Evolutionary conservation across 176 grass and related monocot species (phyloP).

Genomic region (Aegilops longissima): DNA sequence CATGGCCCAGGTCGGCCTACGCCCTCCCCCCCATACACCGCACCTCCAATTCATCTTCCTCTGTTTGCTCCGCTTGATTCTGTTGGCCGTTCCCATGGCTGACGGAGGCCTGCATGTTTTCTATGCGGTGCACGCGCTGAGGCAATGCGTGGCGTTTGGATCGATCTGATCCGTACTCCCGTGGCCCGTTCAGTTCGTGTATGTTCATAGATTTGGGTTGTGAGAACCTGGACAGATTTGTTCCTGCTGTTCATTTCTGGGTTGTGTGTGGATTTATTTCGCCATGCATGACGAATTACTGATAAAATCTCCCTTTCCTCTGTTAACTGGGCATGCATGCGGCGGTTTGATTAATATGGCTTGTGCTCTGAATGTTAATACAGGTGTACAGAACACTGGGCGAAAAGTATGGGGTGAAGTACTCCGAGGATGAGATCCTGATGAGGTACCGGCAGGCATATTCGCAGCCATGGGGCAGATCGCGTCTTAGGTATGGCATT

Average conservation of each 20-base stretch:
- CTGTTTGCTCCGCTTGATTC: background rate
- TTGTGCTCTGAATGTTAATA: constrained; percentile 16
- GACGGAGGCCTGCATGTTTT: background rate
- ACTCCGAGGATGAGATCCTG: constrained; percentile 89
- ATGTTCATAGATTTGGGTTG: background rate
- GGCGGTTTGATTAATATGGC: background rate
- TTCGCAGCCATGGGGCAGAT: constrained; percentile 86
- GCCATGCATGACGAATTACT: background rate
- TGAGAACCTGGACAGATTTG: constrained; percentile 5
- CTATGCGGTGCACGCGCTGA: background rate
- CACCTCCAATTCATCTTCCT: background rate
- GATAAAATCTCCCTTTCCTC: background rate
- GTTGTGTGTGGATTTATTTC: background rate
- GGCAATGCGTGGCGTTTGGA: background rate
- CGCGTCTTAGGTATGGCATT: constrained; percentile 64
- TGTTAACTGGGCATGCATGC: background rate
- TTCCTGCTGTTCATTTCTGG: background rate
- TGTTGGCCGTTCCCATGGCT: background rate
- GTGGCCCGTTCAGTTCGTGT: background rate
- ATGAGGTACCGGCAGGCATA: constrained; percentile 66
- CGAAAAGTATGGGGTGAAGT: constrained; percentile 88
- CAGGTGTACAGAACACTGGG: constrained; percentile 86
- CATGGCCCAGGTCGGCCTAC: constrained; percentile 76
- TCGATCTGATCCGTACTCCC: constrained; percentile 15
- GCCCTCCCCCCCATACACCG: background rate